Conservation (phyloP, 1,139 yeast genomes). For the Candida sp. region DNA sequence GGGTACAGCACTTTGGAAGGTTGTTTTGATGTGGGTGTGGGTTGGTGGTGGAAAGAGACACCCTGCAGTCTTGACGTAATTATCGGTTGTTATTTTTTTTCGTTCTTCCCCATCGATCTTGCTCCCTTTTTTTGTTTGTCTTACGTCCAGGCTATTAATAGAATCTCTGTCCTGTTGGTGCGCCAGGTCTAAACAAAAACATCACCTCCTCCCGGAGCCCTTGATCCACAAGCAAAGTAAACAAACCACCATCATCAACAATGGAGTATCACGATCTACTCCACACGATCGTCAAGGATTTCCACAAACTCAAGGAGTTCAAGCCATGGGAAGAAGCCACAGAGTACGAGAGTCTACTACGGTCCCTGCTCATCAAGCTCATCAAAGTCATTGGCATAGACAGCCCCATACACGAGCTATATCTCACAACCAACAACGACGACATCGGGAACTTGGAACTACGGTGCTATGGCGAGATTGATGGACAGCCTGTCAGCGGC, state of each 20-base stretch:
- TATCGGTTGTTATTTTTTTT: no score
- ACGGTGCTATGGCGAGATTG: constrained; percentile 2
- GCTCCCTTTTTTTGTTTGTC: no score
- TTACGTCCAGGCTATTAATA: no score
- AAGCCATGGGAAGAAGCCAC: constrained; percentile 8
- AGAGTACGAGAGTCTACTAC: constrained; percentile 21
- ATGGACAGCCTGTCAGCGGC: background rate
- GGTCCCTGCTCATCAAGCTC: constrained; percentile 16
- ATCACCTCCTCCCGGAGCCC: background rate
- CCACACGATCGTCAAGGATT: constrained; percentile 25
- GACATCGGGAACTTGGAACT: constrained; percentile 9
- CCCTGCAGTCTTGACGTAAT: no score
- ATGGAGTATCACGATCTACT: constrained; percentile 19
- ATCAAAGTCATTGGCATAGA: constrained; percentile 6
- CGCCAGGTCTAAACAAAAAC: background rate
- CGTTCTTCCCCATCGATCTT: no score
- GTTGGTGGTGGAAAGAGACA: no score
- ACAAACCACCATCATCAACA: background rate
- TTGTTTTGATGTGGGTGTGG: background rate
- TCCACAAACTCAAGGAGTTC: constrained; percentile 23
- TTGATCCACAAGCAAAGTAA: no score
- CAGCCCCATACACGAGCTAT: background rate
- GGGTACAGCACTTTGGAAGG: constrained; percentile 9
- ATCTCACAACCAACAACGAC: constrained; percentile 6
- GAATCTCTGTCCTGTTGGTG: no score